Evolutionary conservation across 768 basidiomycete species (phyloP), one percentile per base, ranked within the genome.

Genomic region (Lyophyllum decastes): DNA sequence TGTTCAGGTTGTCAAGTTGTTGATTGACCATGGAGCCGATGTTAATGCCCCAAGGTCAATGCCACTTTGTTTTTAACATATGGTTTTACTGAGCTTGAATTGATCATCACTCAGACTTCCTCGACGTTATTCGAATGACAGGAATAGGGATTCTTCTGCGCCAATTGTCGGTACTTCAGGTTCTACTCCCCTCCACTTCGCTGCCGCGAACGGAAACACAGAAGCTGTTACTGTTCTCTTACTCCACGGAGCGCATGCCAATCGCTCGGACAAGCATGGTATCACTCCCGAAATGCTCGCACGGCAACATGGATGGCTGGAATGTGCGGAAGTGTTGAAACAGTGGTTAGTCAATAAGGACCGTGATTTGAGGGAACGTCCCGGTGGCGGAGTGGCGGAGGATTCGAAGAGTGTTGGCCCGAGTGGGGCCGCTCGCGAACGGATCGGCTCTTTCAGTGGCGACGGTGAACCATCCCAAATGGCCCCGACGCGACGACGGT

Each of bases 11-110:
- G 94, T 98, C 40, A 84, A 86, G 66, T 80, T 95, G 61, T 77
- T 99, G 46, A 90, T 99, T 66, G 93, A 97, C 60, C 78, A 87
- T 57, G 96, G 97, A 21, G 97, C 97, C n/a, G 97, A 99, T 69
- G 96, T 98, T 27, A 98, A 98, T 73, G 95, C 95, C 4, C 89
- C 94, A 52, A 86, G 95, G 91, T 92, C 52, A 59, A 70, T 49
- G 65, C 44, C 61, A 22, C 61, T 40, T 45, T 16, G 49, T 40
- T 38, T 1, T 54, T 55, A 47, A 56, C n/a, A 51, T 48, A 38
- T 11, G 17, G 54, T 27, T 52, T 55, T 56, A 50, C 40, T 52
- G 16, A 46, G 54, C 6, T 38, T 38, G 35, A 38, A 3, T 30
- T 38, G 16, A 34, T 55, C 19, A 56, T 52, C 54, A 56, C 60